Evolutionary conservation across 306 rosid species (phyloP), one percentile per base, ranked within the genome.

Genomic region (Ormosia emarginata): DNA sequence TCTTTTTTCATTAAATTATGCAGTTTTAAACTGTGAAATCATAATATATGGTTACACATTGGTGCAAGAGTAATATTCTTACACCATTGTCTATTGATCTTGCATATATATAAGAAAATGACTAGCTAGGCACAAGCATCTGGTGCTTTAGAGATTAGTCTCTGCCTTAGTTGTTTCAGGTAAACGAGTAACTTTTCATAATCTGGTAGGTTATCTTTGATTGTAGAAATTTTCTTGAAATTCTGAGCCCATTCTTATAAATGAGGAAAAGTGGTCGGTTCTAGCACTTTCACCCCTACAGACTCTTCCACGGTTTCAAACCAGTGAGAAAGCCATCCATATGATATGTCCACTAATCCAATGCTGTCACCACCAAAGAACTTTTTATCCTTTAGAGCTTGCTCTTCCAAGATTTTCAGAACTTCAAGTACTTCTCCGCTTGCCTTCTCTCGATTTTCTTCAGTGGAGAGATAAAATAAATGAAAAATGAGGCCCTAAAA

Each of bases 301-400:
- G 55, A 37, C 32, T 80, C 84, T 33, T 75, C 82, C 24, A 80
- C 32, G 39, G 18, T 69, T 34, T 52, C 67, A n/a, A 59, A 44
- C 88, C 85, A 85, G 30, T 41, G 55, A 59, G 53, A 30, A 55
- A 85, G 33, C 10, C 37, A 2, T 41, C 85, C 88, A 70, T 32
- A 75, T 6, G 85, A 63, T 61, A 85, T 52, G 75, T 85, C 82
- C 39, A 75, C 79, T 1, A 85, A 17, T 13, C 75, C 75, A 40
- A 85, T 52, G 4, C 6, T 7, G 39, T 80, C 37, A 7, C 81
- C 84, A 3, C 78, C 56, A 18, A 74, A 84, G 39, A 67, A 79
- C 18, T 43, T 72, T 56, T 78, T 78, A 49, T 66, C 44, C 2
- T 62, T 71, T 3, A 85, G 77, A 14, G 61, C 70, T 49, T 77